Evolutionary conservation across 2,329 filamentous ascomycete genomes (phyloP).

Genomic region (Apiospora pterosperma): DNA sequence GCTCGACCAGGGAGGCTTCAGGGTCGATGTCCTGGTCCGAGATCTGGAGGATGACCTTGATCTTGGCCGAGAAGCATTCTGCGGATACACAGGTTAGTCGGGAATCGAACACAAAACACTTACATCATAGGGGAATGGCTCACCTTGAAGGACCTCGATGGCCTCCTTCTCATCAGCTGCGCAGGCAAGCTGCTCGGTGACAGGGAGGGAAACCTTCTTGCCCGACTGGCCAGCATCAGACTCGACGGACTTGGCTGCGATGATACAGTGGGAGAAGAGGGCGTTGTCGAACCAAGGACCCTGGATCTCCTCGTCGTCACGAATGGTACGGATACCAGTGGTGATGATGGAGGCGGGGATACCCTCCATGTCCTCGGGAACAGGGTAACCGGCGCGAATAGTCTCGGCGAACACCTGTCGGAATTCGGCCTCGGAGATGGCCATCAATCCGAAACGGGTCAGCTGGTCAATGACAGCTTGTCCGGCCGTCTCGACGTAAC

Average conservation of each 20-base stretch:
- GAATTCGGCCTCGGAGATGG: not conserved
- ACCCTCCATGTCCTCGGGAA: not conserved
- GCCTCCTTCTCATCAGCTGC: not conserved
- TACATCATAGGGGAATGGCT: no score
- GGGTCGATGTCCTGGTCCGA: not conserved
- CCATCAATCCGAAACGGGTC: not conserved
- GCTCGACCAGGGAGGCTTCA: conserved; percentile 14
- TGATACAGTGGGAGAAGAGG: conserved; percentile 17
- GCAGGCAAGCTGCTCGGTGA: not conserved
- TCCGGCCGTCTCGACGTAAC: not conserved
- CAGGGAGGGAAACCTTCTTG: no score
- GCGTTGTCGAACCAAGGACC: conserved; percentile 21
- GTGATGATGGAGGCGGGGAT: conserved; percentile 6
- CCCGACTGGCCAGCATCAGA: not conserved
- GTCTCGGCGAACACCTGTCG: not conserved
- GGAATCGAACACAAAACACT: conserved; percentile 10
- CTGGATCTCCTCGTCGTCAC: conserved; percentile 12
- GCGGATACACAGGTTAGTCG: conserved; percentile 5
- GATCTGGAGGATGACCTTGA: not conserved
- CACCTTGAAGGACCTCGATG: not conserved
- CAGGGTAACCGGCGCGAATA: not conserved
- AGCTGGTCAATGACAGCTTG: no score
- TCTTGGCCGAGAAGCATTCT: not conserved
- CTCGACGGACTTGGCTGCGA: conserved; percentile 1
- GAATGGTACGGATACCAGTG: conserved; percentile 5